A percentile compares a stretch with the other conserved stretches of the same genome.
Conservation (phyloP, 2,329 filamentous ascomycete genomes). For the Harringtonia lauricola region DNA sequence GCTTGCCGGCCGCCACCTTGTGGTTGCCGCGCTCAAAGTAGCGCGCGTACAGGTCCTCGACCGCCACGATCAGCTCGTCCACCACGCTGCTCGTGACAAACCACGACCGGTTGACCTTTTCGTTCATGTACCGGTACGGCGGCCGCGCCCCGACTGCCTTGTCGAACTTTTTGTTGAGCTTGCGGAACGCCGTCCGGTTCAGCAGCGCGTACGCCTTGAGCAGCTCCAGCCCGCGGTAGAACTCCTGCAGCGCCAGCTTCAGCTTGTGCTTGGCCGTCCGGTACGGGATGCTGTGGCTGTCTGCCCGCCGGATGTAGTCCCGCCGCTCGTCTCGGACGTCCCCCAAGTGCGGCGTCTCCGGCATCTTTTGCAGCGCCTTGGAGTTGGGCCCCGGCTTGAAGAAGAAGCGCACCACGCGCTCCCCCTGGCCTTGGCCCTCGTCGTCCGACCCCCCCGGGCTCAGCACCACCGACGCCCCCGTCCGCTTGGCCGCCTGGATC, state of each 20-base stretch:
- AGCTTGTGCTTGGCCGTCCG: slow-evolving; percentile 82
- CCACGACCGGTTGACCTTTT: slow-evolving; percentile 81
- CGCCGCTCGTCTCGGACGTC: slow-evolving; percentile 16
- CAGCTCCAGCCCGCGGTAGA: slow-evolving; percentile 82
- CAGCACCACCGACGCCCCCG: too few species aligned
- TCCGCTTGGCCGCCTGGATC: too few species aligned
- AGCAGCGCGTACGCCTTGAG: slow-evolving; percentile 84
- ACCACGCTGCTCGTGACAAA: slow-evolving; percentile 85
- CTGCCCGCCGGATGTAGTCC: slow-evolving; percentile 39
- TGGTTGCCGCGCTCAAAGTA: slow-evolving; percentile 93
- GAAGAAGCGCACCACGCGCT: slow-evolving; percentile 37
- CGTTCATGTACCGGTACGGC: slow-evolving; percentile 71
- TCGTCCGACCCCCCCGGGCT: too few species aligned
- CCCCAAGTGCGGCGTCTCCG: slow-evolving; percentile 34
- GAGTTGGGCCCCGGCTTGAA: slow-evolving; percentile 50
- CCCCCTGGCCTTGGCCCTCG: slow-evolving; percentile 16
- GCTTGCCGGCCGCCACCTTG: slow-evolving; percentile 80
- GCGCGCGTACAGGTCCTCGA: slow-evolving; percentile 85
- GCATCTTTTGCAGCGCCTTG: slow-evolving; percentile 45
- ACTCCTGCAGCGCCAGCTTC: slow-evolving; percentile 84
- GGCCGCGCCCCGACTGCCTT: slow-evolving; percentile 75
- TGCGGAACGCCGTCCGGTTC: slow-evolving; percentile 88
- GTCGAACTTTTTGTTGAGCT: slow-evolving; percentile 98
- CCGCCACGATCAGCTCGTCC: slow-evolving; percentile 66
- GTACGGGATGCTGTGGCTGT: slow-evolving; percentile 61